Percentiles rank a stretch among this genome's conserved stretches.
These are phyloP conservation scores for Bidens hawaiensis DNA, from an alignment of 140 eudicot species.

Conservation along the genomic window DNA sequence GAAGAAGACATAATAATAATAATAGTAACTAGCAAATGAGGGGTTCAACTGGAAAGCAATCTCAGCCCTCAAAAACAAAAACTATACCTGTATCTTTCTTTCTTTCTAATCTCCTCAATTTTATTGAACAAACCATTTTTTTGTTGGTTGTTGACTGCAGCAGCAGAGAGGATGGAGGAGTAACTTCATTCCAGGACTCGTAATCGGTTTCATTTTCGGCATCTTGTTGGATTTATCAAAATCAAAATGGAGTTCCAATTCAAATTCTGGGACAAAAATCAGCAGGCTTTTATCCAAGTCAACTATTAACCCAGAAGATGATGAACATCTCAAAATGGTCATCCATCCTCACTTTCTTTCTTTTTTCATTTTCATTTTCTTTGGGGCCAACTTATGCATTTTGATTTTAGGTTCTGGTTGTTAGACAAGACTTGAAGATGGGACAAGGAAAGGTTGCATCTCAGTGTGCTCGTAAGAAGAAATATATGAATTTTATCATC, in stretches of 20 bases:
- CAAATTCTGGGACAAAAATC: slow-evolving; percentile 10
- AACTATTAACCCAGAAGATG: slow-evolving; percentile 31
- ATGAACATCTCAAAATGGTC: slow-evolving; percentile 79
- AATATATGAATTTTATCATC: background rate
- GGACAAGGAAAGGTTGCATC: slow-evolving; percentile 94
- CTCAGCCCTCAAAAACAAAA: slow-evolving; percentile 26
- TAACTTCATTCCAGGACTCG: slow-evolving; percentile 68
- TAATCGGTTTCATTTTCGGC: slow-evolving; percentile 68
- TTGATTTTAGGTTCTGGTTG: slow-evolving; percentile 73
- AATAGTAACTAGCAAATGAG: no score
- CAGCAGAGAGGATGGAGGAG: slow-evolving; percentile 41
- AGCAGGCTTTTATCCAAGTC: slow-evolving; percentile 8
- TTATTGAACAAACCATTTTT: background rate
- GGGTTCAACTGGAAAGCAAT: slow-evolving; percentile 30
- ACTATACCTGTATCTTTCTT: slow-evolving; percentile 29
- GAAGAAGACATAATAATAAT: no score
- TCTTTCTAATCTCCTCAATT: background rate
- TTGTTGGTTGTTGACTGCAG: slow-evolving; percentile 20
- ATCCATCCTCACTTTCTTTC: background rate
- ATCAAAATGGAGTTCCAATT: slow-evolving; percentile 3
- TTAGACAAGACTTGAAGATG: slow-evolving; percentile 97
- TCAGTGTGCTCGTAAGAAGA: slow-evolving; percentile 97
- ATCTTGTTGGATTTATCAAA: slow-evolving; percentile 49
- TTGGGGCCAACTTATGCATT: no score
- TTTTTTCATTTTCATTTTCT: no score